Evolutionary conservation across 164 flowering plant genomes (phyloP).

Genomic region (Protea cynaroides): DNA sequence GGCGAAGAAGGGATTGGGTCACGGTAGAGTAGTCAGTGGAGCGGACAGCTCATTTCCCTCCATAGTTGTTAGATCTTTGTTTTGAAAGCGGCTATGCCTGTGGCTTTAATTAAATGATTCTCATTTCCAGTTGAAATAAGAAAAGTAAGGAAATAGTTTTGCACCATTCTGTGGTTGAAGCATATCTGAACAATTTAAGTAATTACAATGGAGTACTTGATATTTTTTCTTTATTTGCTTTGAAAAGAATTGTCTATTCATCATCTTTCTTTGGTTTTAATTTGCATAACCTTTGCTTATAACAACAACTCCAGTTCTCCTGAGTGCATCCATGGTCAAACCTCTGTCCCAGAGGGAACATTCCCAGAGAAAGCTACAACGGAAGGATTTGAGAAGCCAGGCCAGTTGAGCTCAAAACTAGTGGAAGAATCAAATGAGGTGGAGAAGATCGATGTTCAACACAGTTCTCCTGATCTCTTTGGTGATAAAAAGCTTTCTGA

Average conservation of each 20-base stretch:
- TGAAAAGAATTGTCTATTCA: not conserved
- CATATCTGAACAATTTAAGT: not conserved
- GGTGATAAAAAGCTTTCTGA: conserved; percentile 50
- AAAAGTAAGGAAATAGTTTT: too few relatives aligned
- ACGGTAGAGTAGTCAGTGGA: too few relatives aligned
- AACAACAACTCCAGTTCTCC: conserved; percentile 50
- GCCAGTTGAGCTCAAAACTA: conserved; percentile 21
- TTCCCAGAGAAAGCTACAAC: conserved; percentile 23
- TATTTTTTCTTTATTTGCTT: not conserved
- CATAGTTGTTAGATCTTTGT: too few relatives aligned
- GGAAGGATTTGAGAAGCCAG: conserved; percentile 30
- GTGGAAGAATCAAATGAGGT: conserved; percentile 29
- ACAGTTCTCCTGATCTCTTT: conserved; percentile 35
- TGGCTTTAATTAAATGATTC: too few relatives aligned
- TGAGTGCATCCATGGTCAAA: conserved; percentile 34
- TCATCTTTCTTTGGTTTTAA: not conserved
- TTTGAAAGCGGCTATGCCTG: too few relatives aligned
- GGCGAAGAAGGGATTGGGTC: too few relatives aligned
- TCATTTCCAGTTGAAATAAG: too few relatives aligned
- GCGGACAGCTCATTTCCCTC: too few relatives aligned
- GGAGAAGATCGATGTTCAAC: conserved; percentile 36
- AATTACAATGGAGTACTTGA: not conserved
- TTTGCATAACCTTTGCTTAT: conserved; percentile 1
- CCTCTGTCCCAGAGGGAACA: conserved; percentile 26
- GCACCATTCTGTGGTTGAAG: not conserved